Conservation (phyloP, 176 grass and related monocot genomes). For the Musa troglodytarum region DNA sequence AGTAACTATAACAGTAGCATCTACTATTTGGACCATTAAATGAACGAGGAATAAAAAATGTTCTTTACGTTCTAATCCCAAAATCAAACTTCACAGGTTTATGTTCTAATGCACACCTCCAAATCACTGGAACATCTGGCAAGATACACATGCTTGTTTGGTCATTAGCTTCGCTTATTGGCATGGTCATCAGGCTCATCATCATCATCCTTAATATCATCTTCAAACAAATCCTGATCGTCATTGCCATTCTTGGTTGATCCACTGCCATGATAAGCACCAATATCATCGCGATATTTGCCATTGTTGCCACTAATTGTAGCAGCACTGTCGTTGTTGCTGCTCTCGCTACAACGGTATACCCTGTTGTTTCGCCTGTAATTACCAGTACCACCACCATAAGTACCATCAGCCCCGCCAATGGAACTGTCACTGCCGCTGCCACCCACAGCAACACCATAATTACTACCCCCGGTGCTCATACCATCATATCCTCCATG, state of each 20-base stretch:
- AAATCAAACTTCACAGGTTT: background rate
- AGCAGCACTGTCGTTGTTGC: background rate
- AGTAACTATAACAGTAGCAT: too few species aligned
- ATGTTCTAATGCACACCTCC: background rate
- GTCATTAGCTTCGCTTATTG: slow-evolving; percentile 24
- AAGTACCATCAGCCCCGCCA: slow-evolving; percentile 17
- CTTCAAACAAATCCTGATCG: slow-evolving; percentile 28
- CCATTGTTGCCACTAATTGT: background rate
- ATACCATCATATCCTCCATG: background rate
- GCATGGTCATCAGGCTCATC: slow-evolving; percentile 30
- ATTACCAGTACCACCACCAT: slow-evolving; percentile 15
- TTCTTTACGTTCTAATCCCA: background rate
- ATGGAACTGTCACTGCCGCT: background rate
- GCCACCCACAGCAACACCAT: slow-evolving; percentile 17
- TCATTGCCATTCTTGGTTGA: too few species aligned
- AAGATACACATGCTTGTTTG: background rate
- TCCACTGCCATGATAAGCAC: slow-evolving; percentile 2
- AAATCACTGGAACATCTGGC: background rate
- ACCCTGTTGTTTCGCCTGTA: slow-evolving; percentile 14
- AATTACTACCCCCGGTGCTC: slow-evolving; percentile 9
- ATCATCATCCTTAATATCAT: slow-evolving; percentile 29
- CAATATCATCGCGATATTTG: background rate
- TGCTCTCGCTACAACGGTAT: slow-evolving; percentile 11
- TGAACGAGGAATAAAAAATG: too few species aligned
- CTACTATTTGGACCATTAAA: too few species aligned